Evolutionary conservation across 371 early-diverging fungal genomes (phyloP).

Genomic region (Zopfochytrium polystomum): DNA sequence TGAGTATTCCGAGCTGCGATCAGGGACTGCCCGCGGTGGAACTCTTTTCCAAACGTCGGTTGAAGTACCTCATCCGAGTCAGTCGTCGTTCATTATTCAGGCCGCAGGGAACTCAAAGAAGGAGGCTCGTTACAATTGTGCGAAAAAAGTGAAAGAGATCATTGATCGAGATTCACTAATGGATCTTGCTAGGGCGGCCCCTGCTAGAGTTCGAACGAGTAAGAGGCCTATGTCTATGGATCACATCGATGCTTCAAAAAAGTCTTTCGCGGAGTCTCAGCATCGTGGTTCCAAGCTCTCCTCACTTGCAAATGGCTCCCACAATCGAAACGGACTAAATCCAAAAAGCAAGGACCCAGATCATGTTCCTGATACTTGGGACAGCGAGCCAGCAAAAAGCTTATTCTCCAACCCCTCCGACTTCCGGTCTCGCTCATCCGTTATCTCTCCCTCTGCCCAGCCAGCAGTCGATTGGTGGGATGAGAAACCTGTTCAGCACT

Average conservation of each 20-base stretch:
- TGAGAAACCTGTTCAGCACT: neutral
- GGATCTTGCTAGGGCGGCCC: neutral
- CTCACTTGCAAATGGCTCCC: neutral
- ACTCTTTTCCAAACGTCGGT: conserved; percentile 1
- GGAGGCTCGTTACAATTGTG: conserved; percentile 10
- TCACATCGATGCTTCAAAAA: neutral
- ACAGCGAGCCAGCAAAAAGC: conserved; percentile 2
- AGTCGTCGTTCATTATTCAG: conserved; percentile 3
- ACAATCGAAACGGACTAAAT: neutral
- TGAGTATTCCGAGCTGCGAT: neutral
- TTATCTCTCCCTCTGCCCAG: too few species aligned
- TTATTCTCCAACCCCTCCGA: neutral
- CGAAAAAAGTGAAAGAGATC: neutral
- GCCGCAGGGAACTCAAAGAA: conserved; percentile 26
- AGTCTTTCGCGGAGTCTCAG: neutral
- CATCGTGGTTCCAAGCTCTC: neutral
- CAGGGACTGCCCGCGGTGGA: neutral
- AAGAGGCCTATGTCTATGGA: neutral
- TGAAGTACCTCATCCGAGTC: conserved; percentile 17
- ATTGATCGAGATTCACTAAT: conserved; percentile 21
- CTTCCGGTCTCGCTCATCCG: neutral
- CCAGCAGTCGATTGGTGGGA: conserved; percentile 21
- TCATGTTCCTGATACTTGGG: conserved; percentile 11
- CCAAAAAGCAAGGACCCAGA: neutral
- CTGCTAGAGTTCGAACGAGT: neutral